phyloP scores from a whole-genome alignment of 2,329 filamentous ascomycete genomes.

The Epichloe sp. region DNA sequence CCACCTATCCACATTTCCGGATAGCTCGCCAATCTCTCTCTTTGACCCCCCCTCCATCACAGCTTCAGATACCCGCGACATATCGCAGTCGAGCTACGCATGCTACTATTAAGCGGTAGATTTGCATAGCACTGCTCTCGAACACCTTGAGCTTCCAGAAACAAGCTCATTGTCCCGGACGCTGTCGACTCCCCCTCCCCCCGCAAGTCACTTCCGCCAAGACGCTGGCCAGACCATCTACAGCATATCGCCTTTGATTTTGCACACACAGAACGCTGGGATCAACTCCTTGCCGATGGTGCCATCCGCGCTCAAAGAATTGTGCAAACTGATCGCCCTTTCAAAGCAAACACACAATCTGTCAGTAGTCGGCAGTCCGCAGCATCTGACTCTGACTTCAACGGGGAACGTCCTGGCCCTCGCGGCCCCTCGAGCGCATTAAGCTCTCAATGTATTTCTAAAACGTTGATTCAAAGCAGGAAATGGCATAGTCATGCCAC shows the following conservation, averaged over 20 bases:
- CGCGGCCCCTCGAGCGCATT: background rate
- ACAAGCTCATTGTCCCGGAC: background rate
- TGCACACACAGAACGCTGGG: background rate
- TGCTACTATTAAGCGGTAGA: background rate
- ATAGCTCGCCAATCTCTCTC: no score
- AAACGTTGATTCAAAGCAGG: constrained; percentile 22
- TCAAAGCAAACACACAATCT: background rate
- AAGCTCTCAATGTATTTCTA: constrained; percentile 19
- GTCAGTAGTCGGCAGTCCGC: no score
- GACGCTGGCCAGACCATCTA: background rate
- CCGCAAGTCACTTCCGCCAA: background rate
- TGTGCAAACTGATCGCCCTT: background rate
- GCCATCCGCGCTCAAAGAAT: background rate
- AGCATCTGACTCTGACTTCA: background rate
- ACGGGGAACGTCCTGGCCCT: background rate
- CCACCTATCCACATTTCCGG: no score
- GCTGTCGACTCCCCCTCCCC: background rate
- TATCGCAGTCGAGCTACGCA: background rate
- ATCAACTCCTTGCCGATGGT: background rate
- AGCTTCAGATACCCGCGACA: no score
- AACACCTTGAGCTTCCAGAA: background rate
- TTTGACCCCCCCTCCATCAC: no score
- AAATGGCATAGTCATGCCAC: constrained; percentile 32
- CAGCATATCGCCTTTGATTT: background rate
- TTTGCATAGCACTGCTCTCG: background rate